Percentiles rank a stretch among this genome's conserved stretches.
Evolutionary conservation across 257 asterid species (phyloP).

Genomic region (Gardenia jasminoides): DNA sequence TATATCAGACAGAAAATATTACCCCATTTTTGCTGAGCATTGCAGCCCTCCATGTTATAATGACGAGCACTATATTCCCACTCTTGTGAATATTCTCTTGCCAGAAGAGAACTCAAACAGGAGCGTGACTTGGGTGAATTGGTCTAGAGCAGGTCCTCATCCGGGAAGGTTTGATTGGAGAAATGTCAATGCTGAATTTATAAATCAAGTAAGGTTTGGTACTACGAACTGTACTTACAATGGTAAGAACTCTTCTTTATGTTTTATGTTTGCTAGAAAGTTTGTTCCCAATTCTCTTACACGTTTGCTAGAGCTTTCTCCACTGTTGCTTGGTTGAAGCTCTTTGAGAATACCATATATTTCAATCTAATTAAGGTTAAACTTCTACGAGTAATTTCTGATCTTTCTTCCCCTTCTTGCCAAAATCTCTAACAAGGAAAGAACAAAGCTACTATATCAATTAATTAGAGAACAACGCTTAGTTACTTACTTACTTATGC

Average conservation of each 20-base stretch:
- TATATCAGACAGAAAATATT: constrained; percentile 18
- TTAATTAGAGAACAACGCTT: too few species aligned
- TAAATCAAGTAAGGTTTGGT: constrained; percentile 22
- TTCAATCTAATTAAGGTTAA: too few species aligned
- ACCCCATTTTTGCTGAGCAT: constrained; percentile 9
- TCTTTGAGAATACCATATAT: too few species aligned
- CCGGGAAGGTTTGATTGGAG: constrained; percentile 26
- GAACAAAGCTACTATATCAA: too few species aligned
- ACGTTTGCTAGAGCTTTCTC: constrained; percentile 12
- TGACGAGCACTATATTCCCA: constrained; percentile 27
- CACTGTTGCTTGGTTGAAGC: background rate
- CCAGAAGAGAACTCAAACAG: constrained; percentile 20
- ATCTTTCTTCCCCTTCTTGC: too few species aligned
- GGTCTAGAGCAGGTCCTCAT: constrained; percentile 24
- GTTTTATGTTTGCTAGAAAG: constrained; percentile 25
- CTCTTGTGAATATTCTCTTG: constrained; percentile 13
- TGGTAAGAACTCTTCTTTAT: constrained; percentile 6
- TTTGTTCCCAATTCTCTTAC: constrained; percentile 22
- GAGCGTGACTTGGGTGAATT: constrained; percentile 26
- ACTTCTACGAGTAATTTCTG: too few species aligned
- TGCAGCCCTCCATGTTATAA: constrained; percentile 22
- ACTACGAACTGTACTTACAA: constrained; percentile 15
- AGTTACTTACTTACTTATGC: too few species aligned
- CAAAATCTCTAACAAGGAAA: too few species aligned
- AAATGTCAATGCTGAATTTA: constrained; percentile 11